Percentiles rank a stretch among this genome's conserved stretches.
These are phyloP conservation scores for Neurospora discreta DNA, from an alignment of 495 filamentous ascomycete genomes.

Conservation along the genomic window DNA sequence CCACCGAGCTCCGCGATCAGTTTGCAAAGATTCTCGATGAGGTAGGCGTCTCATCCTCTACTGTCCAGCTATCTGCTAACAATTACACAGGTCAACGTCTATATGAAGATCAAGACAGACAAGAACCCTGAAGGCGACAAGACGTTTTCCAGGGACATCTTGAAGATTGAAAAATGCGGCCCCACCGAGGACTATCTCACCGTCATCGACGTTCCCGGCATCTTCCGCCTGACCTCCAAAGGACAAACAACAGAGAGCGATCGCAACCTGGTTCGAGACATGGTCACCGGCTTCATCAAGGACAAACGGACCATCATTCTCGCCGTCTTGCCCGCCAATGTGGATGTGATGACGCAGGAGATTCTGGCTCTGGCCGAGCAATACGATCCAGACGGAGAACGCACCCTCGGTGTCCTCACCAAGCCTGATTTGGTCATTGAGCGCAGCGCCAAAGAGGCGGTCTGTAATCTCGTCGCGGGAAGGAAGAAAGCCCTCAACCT, in stretches of 20 bases:
- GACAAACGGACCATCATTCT: constrained; percentile 46
- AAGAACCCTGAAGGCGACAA: constrained; percentile 5
- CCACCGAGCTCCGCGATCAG: constrained; percentile 3
- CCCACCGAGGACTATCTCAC: constrained; percentile 45
- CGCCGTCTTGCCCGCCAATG: constrained; percentile 45
- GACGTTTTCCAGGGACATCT: constrained; percentile 40
- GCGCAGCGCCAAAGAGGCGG: constrained; percentile 27
- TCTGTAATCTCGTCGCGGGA: constrained; percentile 35
- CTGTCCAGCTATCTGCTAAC: background rate
- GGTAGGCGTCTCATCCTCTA: constrained; percentile 6
- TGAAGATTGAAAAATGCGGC: constrained; percentile 46
- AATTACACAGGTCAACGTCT: constrained; percentile 17
- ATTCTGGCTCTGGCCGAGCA: constrained; percentile 44
- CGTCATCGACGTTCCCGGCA: constrained; percentile 53
- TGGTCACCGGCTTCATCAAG: constrained; percentile 39
- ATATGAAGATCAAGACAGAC: constrained; percentile 25
- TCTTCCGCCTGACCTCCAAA: constrained; percentile 44
- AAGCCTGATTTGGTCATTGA: constrained; percentile 49
- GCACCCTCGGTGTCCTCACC: constrained; percentile 49
- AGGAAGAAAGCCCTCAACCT: constrained; percentile 32
- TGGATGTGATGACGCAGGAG: constrained; percentile 53
- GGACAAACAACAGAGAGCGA: constrained; percentile 38
- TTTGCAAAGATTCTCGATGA: constrained; percentile 15
- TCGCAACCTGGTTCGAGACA: constrained; percentile 37
- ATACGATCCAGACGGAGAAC: constrained; percentile 34